Conservation (phyloP, 2,329 filamentous ascomycete species). For the Plectosphaerella plurivora region DNA sequence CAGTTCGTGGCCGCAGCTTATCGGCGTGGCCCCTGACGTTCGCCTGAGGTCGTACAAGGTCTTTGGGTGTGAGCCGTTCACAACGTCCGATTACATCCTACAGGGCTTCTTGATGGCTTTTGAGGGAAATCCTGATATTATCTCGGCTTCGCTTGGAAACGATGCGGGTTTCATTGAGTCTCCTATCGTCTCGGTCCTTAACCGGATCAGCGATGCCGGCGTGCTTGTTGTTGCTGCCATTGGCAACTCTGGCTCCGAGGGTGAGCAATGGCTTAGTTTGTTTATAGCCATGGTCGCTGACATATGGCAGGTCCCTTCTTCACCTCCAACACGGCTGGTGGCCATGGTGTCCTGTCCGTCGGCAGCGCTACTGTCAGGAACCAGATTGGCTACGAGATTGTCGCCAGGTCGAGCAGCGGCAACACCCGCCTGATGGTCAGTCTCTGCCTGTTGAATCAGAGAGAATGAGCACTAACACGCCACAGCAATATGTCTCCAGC, state of each 20-base stretch:
- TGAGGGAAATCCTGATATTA: slow-evolving; percentile 31
- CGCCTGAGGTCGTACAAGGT: slow-evolving; percentile 34
- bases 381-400: not conserved
- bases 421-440: slow-evolving; percentile 4
- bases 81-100: slow-evolving; percentile 33
- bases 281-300: not conserved
- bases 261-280: not conserved
- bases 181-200: not conserved
- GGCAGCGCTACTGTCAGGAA: slow-evolving; percentile 2
- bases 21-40: slow-evolving; percentile 33
- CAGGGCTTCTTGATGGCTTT: slow-evolving; percentile 36
- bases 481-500: not conserved
- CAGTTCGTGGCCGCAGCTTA: slow-evolving; percentile 19
- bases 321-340: slow-evolving; percentile 3
- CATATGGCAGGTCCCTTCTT: slow-evolving; percentile 1
- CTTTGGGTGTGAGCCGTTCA: slow-evolving; percentile 25
- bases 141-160: slow-evolving; percentile 12
- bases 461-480: not conserved
- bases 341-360: slow-evolving; percentile 1
- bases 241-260: not conserved
- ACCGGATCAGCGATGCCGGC: not conserved
- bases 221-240: not conserved
- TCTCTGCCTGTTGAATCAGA: not conserved
- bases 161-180: not conserved
- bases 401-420: slow-evolving; percentile 4